phyloP scores from a whole-genome alignment of 768 basidiomycete genomes.

The Auriscalpium microsporum region DNA sequence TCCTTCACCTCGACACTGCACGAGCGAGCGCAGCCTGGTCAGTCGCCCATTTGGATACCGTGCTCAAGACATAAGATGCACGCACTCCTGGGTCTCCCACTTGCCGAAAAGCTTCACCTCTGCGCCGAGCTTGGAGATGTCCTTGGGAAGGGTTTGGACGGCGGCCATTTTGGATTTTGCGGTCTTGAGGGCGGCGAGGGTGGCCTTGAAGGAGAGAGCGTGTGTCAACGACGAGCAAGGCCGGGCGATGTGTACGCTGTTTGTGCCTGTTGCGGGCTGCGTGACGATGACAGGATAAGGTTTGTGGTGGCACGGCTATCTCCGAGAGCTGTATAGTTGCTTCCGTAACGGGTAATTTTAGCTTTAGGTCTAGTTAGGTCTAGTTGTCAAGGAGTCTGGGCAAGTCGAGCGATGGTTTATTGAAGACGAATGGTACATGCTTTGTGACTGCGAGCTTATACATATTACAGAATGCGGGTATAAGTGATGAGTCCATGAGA shows the following conservation, averaged over 20 bases:
- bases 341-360: not conserved
- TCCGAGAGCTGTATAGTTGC: slow-evolving; percentile 2
- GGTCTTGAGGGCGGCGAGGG: slow-evolving; percentile 1
- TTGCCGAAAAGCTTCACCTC: slow-evolving; percentile 97
- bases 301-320: not conserved
- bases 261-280: not conserved
- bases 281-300: not conserved
- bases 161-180: slow-evolving; percentile 46
- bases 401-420: no score
- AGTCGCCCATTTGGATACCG: not conserved
- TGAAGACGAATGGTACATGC: no score
- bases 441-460: no score
- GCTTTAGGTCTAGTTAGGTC: no score
- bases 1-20: slow-evolving; percentile 95
- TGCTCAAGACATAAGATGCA: slow-evolving; percentile 11
- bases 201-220: not conserved
- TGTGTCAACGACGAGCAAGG: slow-evolving; percentile 2
- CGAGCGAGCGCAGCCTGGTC: not conserved
- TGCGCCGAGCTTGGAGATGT: slow-evolving; percentile 70
- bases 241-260: not conserved
- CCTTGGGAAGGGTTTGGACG: slow-evolving; percentile 69
- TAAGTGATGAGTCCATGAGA: no score
- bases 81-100: slow-evolving; percentile 98
- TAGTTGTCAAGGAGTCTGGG: no score
- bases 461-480: no score